Evolutionary conservation across 208 protist genomes (phyloP).

Genomic region (Histomonas meleagridis): DNA sequence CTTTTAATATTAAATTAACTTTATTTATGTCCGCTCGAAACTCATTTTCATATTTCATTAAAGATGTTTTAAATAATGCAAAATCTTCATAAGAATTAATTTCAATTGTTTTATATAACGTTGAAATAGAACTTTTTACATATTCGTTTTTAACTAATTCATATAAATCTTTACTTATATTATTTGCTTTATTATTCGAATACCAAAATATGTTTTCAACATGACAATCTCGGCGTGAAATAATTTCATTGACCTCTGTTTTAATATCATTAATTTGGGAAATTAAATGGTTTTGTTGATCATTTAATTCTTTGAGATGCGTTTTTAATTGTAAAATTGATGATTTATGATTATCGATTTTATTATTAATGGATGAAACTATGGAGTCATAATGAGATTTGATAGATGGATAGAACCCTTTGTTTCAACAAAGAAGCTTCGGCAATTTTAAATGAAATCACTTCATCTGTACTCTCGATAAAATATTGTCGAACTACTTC

Average conservation of each 20-base stretch:
- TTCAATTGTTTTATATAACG: background rate
- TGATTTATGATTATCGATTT: background rate
- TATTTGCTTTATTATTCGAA: background rate
- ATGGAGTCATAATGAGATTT: background rate
- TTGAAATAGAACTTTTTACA: background rate
- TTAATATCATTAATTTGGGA: background rate
- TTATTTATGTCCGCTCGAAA: background rate
- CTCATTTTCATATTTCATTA: background rate
- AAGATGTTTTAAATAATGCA: background rate
- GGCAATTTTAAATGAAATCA: background rate
- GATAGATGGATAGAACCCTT: background rate
- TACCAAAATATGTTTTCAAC: background rate
- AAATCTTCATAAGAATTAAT: background rate
- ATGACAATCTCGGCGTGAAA: background rate
- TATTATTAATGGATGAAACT: background rate
- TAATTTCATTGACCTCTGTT: background rate
- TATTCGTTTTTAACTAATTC: background rate
- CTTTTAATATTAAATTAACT: background rate
- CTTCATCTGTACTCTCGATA: background rate
- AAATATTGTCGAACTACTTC: slow-evolving; percentile 36
- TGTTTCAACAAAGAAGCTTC: background rate
- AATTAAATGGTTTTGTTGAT: background rate
- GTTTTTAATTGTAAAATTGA: background rate
- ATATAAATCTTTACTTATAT: background rate
- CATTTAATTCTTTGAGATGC: background rate